Percentiles rank a stretch among this genome's conserved stretches.
phyloP scores from a whole-genome alignment of 805 yeast species.

The Suhomyces faveliae region DNA sequence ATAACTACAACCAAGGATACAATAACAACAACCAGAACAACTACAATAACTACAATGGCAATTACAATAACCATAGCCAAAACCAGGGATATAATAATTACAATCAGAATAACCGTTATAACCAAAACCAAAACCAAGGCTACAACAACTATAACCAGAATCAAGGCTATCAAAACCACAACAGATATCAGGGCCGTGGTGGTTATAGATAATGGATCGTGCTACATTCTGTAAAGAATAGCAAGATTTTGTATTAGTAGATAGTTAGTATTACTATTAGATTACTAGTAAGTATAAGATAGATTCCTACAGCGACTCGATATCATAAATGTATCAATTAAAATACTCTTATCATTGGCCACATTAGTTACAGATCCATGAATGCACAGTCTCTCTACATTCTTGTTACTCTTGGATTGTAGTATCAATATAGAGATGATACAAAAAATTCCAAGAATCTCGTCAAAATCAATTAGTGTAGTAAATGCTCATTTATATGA shows the following conservation, averaged over 20 bases:
- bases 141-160: slow-evolving; percentile 12
- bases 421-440: no score
- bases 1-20: slow-evolving; percentile 15
- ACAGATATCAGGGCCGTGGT: background rate
- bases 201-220: background rate
- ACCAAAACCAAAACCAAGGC: slow-evolving; percentile 17
- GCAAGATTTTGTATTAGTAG: background rate
- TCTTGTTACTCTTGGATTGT: no score
- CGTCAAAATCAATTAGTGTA: no score
- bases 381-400: no score
- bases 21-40: slow-evolving; percentile 9
- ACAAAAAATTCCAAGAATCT: no score
- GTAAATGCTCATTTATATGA: no score
- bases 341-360: no score
- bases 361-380: no score
- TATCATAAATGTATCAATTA: no score
- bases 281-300: background rate
- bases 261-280: background rate
- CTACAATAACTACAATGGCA: background rate
- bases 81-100: slow-evolving; percentile 14
- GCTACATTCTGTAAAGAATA: background rate
- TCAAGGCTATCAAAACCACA: slow-evolving; percentile 4
- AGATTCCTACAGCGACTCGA: background rate
- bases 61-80: slow-evolving; percentile 11
- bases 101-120: slow-evolving; percentile 7